Conservation (phyloP, 306 rosid genomes). For the Amphicarpaea edgeworthii region DNA sequence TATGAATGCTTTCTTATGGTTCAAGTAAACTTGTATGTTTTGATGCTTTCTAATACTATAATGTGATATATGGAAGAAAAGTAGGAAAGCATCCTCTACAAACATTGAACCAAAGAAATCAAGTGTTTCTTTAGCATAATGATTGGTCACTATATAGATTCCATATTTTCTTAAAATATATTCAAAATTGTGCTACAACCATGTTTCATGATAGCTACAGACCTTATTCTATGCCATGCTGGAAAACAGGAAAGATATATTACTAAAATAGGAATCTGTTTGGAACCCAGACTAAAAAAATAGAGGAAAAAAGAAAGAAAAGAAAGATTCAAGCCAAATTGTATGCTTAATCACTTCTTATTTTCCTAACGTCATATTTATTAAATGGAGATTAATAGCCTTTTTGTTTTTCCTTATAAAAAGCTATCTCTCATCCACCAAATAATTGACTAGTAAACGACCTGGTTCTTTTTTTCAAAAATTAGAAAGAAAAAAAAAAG, state of each 20-base stretch:
- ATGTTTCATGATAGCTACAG: background rate
- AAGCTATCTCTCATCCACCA: background rate
- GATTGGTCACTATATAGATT: background rate
- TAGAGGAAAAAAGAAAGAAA: background rate
- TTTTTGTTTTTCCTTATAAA: background rate
- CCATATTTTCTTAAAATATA: background rate
- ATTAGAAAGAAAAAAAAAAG: background rate
- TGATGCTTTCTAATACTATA: background rate
- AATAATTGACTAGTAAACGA: background rate
- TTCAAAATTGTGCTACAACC: background rate
- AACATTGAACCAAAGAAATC: slow-evolving; percentile 21
- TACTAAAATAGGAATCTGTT: background rate
- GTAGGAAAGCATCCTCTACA: background rate
- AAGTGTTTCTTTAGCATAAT: background rate
- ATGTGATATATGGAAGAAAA: slow-evolving; percentile 4
- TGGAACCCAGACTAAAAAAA: background rate
- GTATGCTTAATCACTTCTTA: background rate
- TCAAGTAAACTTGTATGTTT: too few relatives aligned
- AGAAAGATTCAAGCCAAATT: background rate
- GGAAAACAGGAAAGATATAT: background rate
- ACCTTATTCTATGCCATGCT: background rate
- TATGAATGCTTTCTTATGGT: background rate
- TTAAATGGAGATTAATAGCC: background rate
- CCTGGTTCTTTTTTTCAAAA: background rate
- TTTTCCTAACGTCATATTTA: background rate